Base-by-base conservation (phyloP, 345 rosid species). In the Linum lewisii region DNA sequence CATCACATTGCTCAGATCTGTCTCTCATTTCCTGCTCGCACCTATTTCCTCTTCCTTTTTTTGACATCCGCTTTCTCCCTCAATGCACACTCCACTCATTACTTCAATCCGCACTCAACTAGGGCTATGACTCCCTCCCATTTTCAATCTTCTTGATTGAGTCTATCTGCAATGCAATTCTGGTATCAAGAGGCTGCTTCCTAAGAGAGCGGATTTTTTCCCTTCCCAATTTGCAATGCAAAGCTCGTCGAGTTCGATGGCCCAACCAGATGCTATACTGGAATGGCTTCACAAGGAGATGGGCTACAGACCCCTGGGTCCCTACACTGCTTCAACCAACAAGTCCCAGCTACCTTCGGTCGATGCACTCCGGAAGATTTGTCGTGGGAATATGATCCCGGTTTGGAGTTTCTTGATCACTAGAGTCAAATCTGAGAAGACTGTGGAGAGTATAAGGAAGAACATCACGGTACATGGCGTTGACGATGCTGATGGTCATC, bases 211-310 rank as follows among this genome's bases (percentile, higher is more conserved):
- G 4, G 20, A 4, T 24, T 24, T 24, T 24, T 52, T 24, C 6
- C 14, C 7, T 13, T 52, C 7, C 56, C 56, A 21, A 52, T n/a
- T 52, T 21, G 9, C 24, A 65, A 70, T 65, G 74, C 74, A 65
- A 58, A 54, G 64, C 49, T 66, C 69, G 34, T 25, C 62, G 24
- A 29, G 45, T 61, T 54, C 68, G 20, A 50, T 38, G 23, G 69
- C 79, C 57, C 84, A 84, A 56, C 85, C 96, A 24, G 91, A 87
- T 69, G 90, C 78, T 23, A 87, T 87, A 32, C 57, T 82, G 42
- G 91, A 85, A 66, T 91, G 95, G 98, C 69, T 88, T 45, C 88
- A 84, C 57, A 88, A 82, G 75, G 98, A 91, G 67, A 88, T 91
- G 95, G 85, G 88, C 21, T 88, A 91, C 62, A 66, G 90, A 61